These are phyloP conservation scores for Blastocystis sp. DNA, from an alignment of 352 stramenopile species.

Conservation along the genomic window DNA sequence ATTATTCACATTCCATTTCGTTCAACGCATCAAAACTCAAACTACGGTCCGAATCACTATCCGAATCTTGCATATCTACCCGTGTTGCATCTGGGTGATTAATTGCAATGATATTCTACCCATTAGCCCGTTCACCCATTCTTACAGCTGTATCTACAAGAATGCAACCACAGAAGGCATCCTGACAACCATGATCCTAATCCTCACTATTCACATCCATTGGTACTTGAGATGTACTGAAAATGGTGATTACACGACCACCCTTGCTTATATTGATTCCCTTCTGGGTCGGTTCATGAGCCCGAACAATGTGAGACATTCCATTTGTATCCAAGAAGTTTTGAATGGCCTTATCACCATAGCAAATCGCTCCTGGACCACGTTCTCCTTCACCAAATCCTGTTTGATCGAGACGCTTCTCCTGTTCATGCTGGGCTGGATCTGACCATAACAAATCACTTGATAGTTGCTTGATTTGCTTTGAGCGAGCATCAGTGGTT, in stretches of 20 bases:
- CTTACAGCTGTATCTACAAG: conserved; percentile 49
- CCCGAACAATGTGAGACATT: conserved; percentile 78
- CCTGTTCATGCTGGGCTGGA: conserved; percentile 61
- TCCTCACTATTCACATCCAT: not conserved
- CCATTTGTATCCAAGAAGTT: conserved; percentile 75
- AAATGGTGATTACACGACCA: conserved; percentile 64
- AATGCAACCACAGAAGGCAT: conserved; percentile 63
- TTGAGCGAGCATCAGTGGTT: no score
- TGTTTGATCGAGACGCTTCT: conserved; percentile 65
- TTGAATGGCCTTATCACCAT: conserved; percentile 78
- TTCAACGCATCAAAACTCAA: not conserved
- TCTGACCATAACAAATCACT: conserved; percentile 60
- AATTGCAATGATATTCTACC: conserved; percentile 60
- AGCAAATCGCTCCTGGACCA: conserved; percentile 79
- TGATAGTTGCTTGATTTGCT: not conserved
- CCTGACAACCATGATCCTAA: conserved; percentile 62
- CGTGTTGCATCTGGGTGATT: conserved; percentile 39
- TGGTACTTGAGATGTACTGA: conserved; percentile 63
- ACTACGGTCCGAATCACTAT: not conserved
- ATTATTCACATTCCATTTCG: conserved; percentile 4
- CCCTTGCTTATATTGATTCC: conserved; percentile 79
- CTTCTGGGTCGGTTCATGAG: conserved; percentile 80
- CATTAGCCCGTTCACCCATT: not conserved
- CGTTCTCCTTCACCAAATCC: conserved; percentile 78
- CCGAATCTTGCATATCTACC: not conserved